Evolutionary conservation across 2,329 filamentous ascomycete species (phyloP), one percentile per base, ranked within the genome.

Genomic region (Xylariaceae sp.): DNA sequence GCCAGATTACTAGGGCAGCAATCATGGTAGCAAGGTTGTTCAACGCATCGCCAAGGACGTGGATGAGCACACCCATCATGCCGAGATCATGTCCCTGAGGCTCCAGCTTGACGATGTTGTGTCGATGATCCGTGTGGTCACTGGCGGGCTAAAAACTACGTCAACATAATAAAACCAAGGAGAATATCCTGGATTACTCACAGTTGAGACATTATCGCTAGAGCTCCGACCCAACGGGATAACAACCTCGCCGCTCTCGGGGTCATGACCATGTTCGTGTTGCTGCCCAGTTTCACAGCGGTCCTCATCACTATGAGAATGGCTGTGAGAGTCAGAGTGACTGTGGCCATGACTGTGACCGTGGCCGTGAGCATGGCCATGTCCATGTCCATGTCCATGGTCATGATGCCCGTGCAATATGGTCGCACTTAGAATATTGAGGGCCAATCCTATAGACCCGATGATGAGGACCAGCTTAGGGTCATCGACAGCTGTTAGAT

Each of bases 21-120:
- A 87, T 76, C 53, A 91, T 90, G 60, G 92, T 88, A 8, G 88
- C 88, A 9, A 91, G 72, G 66, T 92, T 92, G 74, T 91, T 92
- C 63, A 88, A 78, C 4, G 87, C 87, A 67, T 92, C 89, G 37
- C 88, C 86, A 2, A 89, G 67, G 30, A 92, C 82, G 67, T 92
- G 89, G 11, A 89, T 73, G 9, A 92, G 68, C 1, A 89, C 87
- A 1, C 86, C 88, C 62, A 88, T 75, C 77, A 90, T 87, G 9
- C 85, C 87, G n/a, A 92, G 76, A 68, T 92, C 86, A 59, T 77
- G 78, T 1, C 76, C 76, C 0, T 74, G 76, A 11, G 65, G 60
- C 55, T 72, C 66, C 8, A 70, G 60, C 17, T 68, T 66, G 15
- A 70, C 58, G 6, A 68, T 62, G 13, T 71, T 72, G 64, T 84